Evolutionary conservation across 331 rosid species (phyloP).

Genomic region (Erythrophleum ivorense): DNA sequence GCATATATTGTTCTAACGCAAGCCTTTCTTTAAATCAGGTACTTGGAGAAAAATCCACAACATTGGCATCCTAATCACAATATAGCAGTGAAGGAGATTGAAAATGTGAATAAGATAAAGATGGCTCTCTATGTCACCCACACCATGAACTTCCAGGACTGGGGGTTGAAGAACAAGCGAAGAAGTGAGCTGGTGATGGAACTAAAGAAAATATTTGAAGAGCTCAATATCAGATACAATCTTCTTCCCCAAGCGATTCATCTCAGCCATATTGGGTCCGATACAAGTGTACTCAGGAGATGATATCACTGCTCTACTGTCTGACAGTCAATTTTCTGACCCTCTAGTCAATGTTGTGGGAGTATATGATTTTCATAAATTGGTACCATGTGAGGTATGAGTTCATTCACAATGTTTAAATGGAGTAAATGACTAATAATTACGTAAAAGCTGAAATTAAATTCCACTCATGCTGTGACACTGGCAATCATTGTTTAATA

Average conservation of each 20-base stretch:
- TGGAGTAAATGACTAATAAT: no score
- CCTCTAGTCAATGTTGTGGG: neutral
- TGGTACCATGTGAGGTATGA: neutral
- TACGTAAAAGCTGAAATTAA: no score
- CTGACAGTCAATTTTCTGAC: neutral
- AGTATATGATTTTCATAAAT: neutral
- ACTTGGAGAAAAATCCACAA: conserved; percentile 64
- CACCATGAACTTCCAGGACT: conserved; percentile 86
- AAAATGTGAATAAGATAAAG: conserved; percentile 74
- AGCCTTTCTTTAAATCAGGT: conserved; percentile 53
- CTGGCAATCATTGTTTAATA: no score
- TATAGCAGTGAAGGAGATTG: conserved; percentile 72
- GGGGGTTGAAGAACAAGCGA: conserved; percentile 61
- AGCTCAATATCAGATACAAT: conserved; percentile 71
- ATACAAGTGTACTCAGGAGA: conserved; percentile 36
- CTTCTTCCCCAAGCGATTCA: conserved; percentile 79
- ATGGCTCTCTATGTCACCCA: conserved; percentile 63
- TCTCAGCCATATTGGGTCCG: conserved; percentile 51
- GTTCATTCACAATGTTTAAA: conserved; percentile 6
- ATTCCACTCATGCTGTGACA: no score
- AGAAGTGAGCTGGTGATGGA: conserved; percentile 73
- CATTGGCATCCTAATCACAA: conserved; percentile 74
- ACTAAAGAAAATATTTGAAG: conserved; percentile 78
- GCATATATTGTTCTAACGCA: conserved; percentile 8
- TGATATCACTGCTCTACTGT: conserved; percentile 32